Percentiles rank a stretch among this genome's conserved stretches.
These are phyloP conservation scores for Dissophora ornata DNA, from an alignment of 192 early-diverging fungal species.

Conservation along the genomic window DNA sequence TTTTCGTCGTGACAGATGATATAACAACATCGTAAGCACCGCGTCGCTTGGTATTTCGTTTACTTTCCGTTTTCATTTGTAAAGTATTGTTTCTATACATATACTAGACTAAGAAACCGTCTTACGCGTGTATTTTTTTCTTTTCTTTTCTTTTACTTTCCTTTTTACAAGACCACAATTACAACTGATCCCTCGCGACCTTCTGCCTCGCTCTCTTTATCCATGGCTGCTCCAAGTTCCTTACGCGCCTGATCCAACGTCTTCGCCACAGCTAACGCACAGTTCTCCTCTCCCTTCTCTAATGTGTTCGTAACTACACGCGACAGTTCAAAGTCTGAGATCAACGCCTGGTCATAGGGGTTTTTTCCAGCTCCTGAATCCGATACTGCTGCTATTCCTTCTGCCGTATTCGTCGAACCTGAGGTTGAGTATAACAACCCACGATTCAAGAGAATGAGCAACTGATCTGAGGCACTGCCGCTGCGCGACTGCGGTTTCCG, in stretches of 20 bases:
- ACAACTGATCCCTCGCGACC: slow-evolving; percentile 27
- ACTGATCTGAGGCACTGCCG: slow-evolving; percentile 15
- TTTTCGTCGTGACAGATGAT: too few species aligned
- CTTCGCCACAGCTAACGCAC: slow-evolving; percentile 30
- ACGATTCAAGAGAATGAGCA: slow-evolving; percentile 34
- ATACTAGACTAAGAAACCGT: too few species aligned
- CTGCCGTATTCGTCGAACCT: too few species aligned
- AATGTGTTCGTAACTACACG: slow-evolving; percentile 25
- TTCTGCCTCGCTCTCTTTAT: slow-evolving; percentile 12
- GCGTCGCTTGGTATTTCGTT: too few species aligned
- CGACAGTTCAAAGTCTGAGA: slow-evolving; percentile 50
- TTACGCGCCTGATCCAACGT: slow-evolving; percentile 26
- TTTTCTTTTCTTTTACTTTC: too few species aligned
- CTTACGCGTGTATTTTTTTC: too few species aligned
- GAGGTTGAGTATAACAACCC: slow-evolving; percentile 13
- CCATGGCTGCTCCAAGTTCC: slow-evolving; percentile 2
- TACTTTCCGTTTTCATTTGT: too few species aligned
- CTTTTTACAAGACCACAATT: slow-evolving; percentile 18
- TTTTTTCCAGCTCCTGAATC: slow-evolving; percentile 2
- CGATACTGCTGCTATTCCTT: slow-evolving; percentile 3
- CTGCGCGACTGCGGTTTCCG: neutral
- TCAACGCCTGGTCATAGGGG: slow-evolving; percentile 33
- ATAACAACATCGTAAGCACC: too few species aligned
- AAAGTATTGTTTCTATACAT: too few species aligned
- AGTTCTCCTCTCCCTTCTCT: slow-evolving; percentile 42